A percentile compares a stretch with the other conserved stretches of the same genome.
Evolutionary conservation across 495 filamentous ascomycete genomes (phyloP).

Genomic region (Xylaria cubensis): DNA sequence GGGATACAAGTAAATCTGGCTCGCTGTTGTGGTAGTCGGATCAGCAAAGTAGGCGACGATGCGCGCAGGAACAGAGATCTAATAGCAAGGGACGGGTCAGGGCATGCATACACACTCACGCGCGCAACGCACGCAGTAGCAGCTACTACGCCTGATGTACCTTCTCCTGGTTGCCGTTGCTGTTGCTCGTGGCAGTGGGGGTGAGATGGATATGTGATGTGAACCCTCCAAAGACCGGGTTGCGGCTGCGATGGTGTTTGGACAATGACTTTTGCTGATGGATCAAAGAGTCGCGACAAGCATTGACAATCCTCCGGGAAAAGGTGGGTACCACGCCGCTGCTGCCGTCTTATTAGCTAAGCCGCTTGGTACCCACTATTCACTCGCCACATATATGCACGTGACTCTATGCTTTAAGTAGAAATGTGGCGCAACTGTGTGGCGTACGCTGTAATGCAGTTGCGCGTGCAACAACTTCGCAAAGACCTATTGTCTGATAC

Average conservation of each 20-base stretch:
- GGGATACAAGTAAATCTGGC: conserved; percentile 2
- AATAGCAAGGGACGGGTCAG: neutral
- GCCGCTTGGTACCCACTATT: neutral
- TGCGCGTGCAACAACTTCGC: too few relatives aligned
- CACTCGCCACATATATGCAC: neutral
- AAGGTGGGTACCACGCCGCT: neutral
- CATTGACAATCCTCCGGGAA: neutral
- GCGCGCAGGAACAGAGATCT: neutral
- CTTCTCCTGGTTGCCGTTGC: neutral
- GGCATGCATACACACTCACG: conserved; percentile 1
- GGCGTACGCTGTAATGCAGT: neutral
- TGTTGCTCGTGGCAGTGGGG: neutral
- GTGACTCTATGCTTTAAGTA: neutral
- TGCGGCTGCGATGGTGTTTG: conserved; percentile 15
- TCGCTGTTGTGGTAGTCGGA: neutral
- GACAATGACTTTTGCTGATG: conserved; percentile 15
- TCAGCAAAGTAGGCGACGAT: conserved; percentile 10
- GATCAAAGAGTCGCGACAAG: conserved; percentile 14
- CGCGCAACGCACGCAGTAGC: conserved; percentile 21
- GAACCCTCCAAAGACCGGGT: neutral
- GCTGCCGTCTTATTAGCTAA: neutral
- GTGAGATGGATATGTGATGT: neutral
- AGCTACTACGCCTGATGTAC: neutral
- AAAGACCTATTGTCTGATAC: neutral
- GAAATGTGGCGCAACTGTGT: neutral